Evolutionary conservation across 257 asterid genomes (phyloP).

Genomic region (Fraxinus cuspidata): DNA sequence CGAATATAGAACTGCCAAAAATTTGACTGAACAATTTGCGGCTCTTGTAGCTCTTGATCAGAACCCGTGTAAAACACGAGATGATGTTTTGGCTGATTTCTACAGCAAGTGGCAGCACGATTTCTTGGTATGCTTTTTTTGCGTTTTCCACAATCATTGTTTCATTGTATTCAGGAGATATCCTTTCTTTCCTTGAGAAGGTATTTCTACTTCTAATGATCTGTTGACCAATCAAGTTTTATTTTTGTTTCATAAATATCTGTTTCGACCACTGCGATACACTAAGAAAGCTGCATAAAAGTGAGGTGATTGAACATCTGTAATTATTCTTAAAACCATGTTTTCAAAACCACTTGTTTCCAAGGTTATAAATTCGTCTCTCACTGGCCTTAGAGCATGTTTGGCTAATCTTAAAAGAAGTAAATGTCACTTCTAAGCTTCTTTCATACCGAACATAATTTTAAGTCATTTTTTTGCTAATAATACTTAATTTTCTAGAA

Average conservation of each 20-base stretch:
- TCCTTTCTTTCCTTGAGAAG: background rate
- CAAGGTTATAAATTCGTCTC: background rate
- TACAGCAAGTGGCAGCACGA: conserved; percentile 83
- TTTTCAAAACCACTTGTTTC: background rate
- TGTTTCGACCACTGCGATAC: background rate
- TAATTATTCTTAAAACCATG: background rate
- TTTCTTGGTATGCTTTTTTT: conserved; percentile 63
- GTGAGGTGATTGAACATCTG: background rate
- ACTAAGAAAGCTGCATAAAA: background rate
- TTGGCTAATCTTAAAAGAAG: background rate
- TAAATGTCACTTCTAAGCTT: background rate
- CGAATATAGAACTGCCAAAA: conserved; percentile 79
- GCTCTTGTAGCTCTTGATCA: conserved; percentile 87
- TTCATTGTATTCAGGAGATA: background rate
- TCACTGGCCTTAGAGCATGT: background rate
- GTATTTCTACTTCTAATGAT: background rate
- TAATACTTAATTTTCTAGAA: background rate
- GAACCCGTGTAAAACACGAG: conserved; percentile 67
- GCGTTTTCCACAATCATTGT: background rate
- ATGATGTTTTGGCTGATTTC: conserved; percentile 84
- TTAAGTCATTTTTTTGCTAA: background rate
- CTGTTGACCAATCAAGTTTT: background rate
- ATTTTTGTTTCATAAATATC: background rate
- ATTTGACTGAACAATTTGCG: conserved; percentile 90
- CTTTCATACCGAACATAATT: background rate